Evolutionary conservation across 2,329 filamentous ascomycete genomes (phyloP).

Genomic region (Neocucurbitaria cava): DNA sequence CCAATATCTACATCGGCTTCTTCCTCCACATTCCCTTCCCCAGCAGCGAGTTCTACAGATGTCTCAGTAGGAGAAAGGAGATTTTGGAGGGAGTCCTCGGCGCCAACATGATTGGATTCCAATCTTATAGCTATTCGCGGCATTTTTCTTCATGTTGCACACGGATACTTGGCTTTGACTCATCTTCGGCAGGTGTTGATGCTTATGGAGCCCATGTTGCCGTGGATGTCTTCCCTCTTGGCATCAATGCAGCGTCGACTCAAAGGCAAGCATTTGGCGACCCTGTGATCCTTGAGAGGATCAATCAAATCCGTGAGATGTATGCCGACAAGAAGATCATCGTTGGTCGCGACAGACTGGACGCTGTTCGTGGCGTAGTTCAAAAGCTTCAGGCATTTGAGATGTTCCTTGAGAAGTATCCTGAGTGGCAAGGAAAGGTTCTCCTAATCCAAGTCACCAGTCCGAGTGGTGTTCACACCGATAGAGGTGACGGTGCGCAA

Average conservation of each 20-base stretch:
- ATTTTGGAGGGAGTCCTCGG: slow-evolving; percentile 88
- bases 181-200: slow-evolving; percentile 83
- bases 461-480: slow-evolving; percentile 79
- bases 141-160: slow-evolving; percentile 96
- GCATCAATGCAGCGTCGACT: slow-evolving; percentile 85
- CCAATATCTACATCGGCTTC: slow-evolving; percentile 92
- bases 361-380: slow-evolving; percentile 90
- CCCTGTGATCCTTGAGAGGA: slow-evolving; percentile 73
- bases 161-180: slow-evolving; percentile 87
- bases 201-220: slow-evolving; percentile 88
- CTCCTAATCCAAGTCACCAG: slow-evolving; percentile 96
- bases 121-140: slow-evolving; percentile 92
- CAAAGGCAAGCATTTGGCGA: slow-evolving; percentile 76
- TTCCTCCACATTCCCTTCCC: slow-evolving; percentile 95
- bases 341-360: slow-evolving; percentile 90
- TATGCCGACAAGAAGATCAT: slow-evolving; percentile 95
- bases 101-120: slow-evolving; percentile 92
- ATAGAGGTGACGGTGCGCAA: slow-evolving; percentile 72
- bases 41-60: slow-evolving; percentile 93
- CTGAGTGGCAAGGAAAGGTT: slow-evolving; percentile 90
- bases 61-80: slow-evolving; percentile 86
- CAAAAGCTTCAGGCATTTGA: slow-evolving; percentile 97
- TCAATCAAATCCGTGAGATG: slow-evolving; percentile 73
- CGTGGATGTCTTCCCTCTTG: slow-evolving; percentile 92
- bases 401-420: slow-evolving; percentile 86